Base-by-base conservation (phyloP, 1,284 basidiomycete genomes). In the Trichosporon faecale region DNA sequence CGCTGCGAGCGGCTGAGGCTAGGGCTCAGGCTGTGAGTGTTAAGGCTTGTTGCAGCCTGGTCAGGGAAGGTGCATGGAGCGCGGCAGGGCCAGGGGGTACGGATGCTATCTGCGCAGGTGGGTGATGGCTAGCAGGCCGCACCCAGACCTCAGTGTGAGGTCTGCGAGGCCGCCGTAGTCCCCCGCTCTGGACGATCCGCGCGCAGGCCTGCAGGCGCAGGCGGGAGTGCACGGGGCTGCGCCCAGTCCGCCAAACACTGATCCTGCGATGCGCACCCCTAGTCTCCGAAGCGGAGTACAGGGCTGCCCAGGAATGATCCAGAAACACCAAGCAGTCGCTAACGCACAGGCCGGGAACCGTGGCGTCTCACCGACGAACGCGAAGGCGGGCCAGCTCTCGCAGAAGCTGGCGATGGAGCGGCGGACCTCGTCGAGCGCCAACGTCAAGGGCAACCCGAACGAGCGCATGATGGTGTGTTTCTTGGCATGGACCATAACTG, bases 391-490 rank as follows among this genome's bases (percentile, higher is more conserved):
- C 0, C 76, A 82, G 69, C 68, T 84, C 64, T 77, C 75, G 14
- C 74, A 77, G 27, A 82, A 84, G 67, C 74, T 84, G 1, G 78
- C 75, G 3, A 77, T 76, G 21, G 78, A 81, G 68, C 70, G 71
- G 8, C 66, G 70, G 52, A 66, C 60, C 18, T 73, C 76, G 2
- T 73, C 76, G 2, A 25, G 18, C 33, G 57, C 72, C 1, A 35
- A 14, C 63, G 66, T 70, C 52, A 61, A 68, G 14, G 44, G 44
- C n/a, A 69, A 69, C 57, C 57, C 57, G n/a, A 74, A 80, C 29
- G 77, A 79, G 61, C 70, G 80, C 25, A 73, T 82, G 78, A 82
- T 82, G 81, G 81, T 82, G 74, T 71, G 81, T 77, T 64, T 12
- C 52, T 21, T 29, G 18, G 18, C 3, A 12, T 33, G 11, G 40